Percentiles rank a stretch among this genome's conserved stretches.
Evolutionary conservation across 1,139 yeast genomes (phyloP).

Genomic region (Yarrowia galli): DNA sequence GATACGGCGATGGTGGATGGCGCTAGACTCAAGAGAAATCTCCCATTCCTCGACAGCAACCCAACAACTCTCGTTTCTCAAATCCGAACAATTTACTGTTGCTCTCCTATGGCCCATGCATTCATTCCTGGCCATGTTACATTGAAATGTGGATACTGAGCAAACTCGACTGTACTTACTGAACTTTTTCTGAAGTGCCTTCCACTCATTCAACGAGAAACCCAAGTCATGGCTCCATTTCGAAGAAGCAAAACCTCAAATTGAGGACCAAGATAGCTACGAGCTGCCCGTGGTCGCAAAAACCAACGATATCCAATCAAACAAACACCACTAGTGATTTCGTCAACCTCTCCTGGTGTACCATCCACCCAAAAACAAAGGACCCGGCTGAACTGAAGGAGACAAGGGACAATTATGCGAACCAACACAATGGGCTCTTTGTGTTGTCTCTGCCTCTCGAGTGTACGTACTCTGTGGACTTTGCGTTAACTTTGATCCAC

Average conservation of each 20-base stretch:
- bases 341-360: background rate
- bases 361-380: background rate
- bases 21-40: background rate
- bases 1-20: background rate
- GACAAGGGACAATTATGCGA: background rate
- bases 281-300: background rate
- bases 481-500: slow-evolving; percentile 5
- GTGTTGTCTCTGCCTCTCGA: background rate
- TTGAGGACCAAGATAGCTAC: background rate
- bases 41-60: background rate
- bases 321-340: background rate
- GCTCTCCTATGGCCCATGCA: background rate
- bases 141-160: slow-evolving; percentile 7
- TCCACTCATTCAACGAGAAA: no score
- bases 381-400: background rate
- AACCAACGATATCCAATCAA: background rate
- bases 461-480: background rate
- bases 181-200: background rate
- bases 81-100: background rate
- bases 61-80: background rate
- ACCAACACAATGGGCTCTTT: slow-evolving; percentile 9
- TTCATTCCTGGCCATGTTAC: background rate
- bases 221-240: no score
- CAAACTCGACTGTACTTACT: slow-evolving; percentile 1
- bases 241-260: no score